Evolutionary conservation across 352 stramenopile species (phyloP), one percentile per base, ranked within the genome.

Genomic region (Globisporangium barbulae): DNA sequence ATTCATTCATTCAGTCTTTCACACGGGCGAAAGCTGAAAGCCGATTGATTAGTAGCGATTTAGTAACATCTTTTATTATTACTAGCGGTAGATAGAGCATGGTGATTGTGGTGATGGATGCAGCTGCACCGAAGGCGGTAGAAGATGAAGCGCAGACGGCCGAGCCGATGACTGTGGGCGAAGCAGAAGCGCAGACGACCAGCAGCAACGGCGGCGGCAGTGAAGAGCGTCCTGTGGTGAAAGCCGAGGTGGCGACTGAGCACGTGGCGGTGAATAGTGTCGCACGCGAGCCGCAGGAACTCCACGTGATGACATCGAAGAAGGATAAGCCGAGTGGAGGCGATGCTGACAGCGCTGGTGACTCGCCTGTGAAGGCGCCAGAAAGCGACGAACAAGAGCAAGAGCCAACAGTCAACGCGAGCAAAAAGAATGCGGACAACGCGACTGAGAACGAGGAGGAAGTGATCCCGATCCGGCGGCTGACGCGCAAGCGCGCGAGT

Each of bases 401-500:
- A 44, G 39, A 44, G 17, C 3, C 15, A 47, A 17, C 41, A 22
- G 17, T 22, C 41, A 8, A 21, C 19, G 41, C 9, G 41, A 47
- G 8, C 6, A 7, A 50, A 7, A 61, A 35, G n/a, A 35, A 4
- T 17, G 22, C 1, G 12, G 25, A 10, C 12, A n/a, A 53, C 4
- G 37, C 55, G 41, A 61, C 25, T 3, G 33, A 37, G 25, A 53
- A 19, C 41, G 25, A 52, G 17, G 55, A 61, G 22, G 39, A 53
- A 61, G 37, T 41, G 41, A 21, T 49, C 19, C 55, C 55, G 39
- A 25, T 25, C 4, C 55, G 41, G 41, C 55, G 41, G 28, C 12
- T 61, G 6, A 61, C 55, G 22, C 41, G 55, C 6, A 61, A 53
- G 19, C 41, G 55, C 13, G 8, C 28, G 55, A 35, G 42, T 30